Conservation (phyloP, 2,329 filamentous ascomycete genomes). For the Hirsutella minnesotensis region DNA sequence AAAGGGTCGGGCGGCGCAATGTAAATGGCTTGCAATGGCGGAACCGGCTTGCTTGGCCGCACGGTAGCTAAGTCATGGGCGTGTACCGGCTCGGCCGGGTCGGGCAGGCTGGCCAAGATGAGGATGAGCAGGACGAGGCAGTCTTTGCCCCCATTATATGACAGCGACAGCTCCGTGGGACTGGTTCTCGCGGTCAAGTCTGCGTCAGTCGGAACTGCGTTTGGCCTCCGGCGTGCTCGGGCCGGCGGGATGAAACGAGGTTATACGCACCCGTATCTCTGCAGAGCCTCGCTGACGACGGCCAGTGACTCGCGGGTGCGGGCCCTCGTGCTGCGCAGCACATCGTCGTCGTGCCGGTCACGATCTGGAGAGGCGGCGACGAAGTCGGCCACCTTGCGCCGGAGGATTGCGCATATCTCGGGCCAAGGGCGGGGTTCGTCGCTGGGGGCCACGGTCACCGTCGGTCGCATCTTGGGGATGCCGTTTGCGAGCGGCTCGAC, state of each 20-base stretch:
- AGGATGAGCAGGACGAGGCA: conserved; percentile 86
- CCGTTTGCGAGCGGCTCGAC: conserved; percentile 1
- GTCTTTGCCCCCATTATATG: conserved; percentile 97
- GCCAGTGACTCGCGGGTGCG: conserved; percentile 63
- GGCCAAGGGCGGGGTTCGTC: conserved; percentile 13
- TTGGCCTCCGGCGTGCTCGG: too few relatives aligned
- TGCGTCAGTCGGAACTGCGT: not conserved
- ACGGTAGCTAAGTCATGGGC: conserved; percentile 15
- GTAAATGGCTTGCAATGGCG: conserved; percentile 69
- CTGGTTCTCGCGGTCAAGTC: conserved; percentile 27
- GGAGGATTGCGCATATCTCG: conserved; percentile 39
- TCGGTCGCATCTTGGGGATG: not conserved
- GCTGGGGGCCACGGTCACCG: not conserved
- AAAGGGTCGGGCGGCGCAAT: conserved; percentile 81
- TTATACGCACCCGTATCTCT: conserved; percentile 55
- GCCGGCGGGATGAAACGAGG: not conserved
- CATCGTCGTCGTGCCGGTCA: conserved; percentile 40
- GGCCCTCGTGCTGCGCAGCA: conserved; percentile 54
- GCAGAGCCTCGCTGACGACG: conserved; percentile 64
- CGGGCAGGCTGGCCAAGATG: conserved; percentile 56
- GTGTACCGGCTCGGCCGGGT: conserved; percentile 8
- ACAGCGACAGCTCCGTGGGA: conserved; percentile 69
- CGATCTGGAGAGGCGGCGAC: too few relatives aligned
- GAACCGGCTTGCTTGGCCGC: not conserved
- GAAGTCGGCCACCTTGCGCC: conserved; percentile 52